Evolutionary conservation across 2,329 filamentous ascomycete genomes (phyloP).

Genomic region (Talaromyces pinophilus): DNA sequence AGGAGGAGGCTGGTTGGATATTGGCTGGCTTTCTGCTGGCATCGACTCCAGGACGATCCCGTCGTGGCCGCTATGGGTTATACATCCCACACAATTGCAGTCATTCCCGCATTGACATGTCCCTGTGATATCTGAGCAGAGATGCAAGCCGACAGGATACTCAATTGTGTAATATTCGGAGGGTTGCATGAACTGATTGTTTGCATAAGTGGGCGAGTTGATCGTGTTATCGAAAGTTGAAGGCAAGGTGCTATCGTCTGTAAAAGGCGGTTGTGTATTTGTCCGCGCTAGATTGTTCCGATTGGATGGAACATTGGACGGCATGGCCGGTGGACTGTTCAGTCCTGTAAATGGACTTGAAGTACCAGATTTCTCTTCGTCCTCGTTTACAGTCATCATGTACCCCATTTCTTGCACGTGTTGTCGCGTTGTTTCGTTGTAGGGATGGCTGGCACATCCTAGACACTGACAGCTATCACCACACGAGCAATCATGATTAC

Average conservation of each 20-base stretch:
- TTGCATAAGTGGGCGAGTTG: constrained; percentile 28
- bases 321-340: constrained; percentile 25
- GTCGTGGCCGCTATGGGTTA: constrained; percentile 55
- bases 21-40: background rate
- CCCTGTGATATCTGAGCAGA: constrained; percentile 52
- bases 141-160: constrained; percentile 41
- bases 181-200: constrained; percentile 42
- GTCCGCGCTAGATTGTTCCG: background rate
- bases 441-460: constrained; percentile 50
- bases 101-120: constrained; percentile 56
- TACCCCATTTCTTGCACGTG: constrained; percentile 50
- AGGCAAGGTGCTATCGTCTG: constrained; percentile 9
- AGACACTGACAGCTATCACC: constrained; percentile 50
- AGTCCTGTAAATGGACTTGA: constrained; percentile 29
- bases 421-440: constrained; percentile 48
- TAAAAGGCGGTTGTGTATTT: background rate
- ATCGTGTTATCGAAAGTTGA: constrained; percentile 19
- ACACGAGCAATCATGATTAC: constrained; percentile 44
- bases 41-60: constrained; percentile 41
- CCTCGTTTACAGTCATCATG: constrained; percentile 41
- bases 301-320: background rate
- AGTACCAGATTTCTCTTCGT: constrained; percentile 29
- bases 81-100: constrained; percentile 55
- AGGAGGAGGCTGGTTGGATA: constrained; percentile 15
- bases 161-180: constrained; percentile 47